phyloP scores from a whole-genome alignment of 257 asterid genomes.

The Fraxinus excelsior region DNA sequence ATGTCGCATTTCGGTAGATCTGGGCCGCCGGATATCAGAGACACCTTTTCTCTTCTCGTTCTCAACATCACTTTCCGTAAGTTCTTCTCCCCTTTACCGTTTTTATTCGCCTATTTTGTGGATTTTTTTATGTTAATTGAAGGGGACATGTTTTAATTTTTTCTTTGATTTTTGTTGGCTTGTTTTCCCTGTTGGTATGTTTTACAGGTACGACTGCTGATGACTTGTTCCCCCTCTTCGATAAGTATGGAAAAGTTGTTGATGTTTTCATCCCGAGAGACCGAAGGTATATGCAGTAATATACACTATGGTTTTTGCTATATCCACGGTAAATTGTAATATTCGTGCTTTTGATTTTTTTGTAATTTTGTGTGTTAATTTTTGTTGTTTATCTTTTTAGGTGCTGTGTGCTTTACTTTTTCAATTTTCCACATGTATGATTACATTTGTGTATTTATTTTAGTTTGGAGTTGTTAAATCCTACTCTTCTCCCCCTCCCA shows the following conservation, averaged over 20 bases:
- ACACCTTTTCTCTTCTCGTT: conserved; percentile 71
- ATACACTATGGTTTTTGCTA: too few species aligned
- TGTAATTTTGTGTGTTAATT: not conserved
- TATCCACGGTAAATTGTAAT: not conserved
- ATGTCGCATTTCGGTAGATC: conserved; percentile 83
- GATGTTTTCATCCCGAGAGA: conserved; percentile 87
- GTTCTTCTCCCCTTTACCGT: not conserved
- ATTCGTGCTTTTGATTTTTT: not conserved
- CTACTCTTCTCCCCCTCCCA: not conserved
- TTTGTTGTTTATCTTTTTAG: not conserved
- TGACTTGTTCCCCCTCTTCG: conserved; percentile 75
- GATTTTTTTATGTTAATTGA: not conserved
- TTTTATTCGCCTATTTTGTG: not conserved
- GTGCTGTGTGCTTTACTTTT: not conserved
- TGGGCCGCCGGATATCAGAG: conserved; percentile 83
- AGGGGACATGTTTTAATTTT: not conserved
- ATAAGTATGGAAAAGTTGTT: conserved; percentile 81
- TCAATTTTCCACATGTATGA: not conserved
- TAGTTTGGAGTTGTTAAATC: not conserved
- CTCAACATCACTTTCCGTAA: conserved; percentile 80
- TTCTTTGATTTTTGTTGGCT: not conserved
- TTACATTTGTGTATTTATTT: not conserved
- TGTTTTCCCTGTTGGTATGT: not conserved
- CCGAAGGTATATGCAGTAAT: conserved; percentile 52
- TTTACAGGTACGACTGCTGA: conserved; percentile 78